A percentile compares a stretch with the other conserved stretches of the same genome.
phyloP scores from a whole-genome alignment of 805 yeast genomes.

The Barnettozyma salicaria region DNA sequence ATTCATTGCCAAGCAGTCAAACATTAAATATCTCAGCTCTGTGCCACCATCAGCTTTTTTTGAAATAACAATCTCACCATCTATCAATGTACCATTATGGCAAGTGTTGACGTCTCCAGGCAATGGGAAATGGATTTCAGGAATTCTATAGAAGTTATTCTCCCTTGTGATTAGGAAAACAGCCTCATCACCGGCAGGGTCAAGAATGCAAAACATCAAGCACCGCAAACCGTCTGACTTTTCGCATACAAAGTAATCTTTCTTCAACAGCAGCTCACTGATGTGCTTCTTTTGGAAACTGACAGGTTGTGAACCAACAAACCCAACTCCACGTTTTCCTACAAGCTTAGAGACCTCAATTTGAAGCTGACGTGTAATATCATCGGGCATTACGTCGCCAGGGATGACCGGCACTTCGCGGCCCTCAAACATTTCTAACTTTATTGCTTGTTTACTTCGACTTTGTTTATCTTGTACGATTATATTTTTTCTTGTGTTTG shows the following conservation, averaged over 20 bases:
- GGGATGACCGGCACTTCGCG: slow-evolving; percentile 78
- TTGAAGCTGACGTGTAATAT: slow-evolving; percentile 61
- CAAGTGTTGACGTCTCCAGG: slow-evolving; percentile 45
- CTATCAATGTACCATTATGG: slow-evolving; percentile 85
- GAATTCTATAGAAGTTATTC: slow-evolving; percentile 77
- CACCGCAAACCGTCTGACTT: slow-evolving; percentile 92
- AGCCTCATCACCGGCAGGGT: slow-evolving; percentile 77
- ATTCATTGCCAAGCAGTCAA: slow-evolving; percentile 85
- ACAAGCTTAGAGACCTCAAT: slow-evolving; percentile 60
- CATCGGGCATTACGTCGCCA: slow-evolving; percentile 71
- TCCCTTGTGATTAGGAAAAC: slow-evolving; percentile 85
- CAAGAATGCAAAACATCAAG: slow-evolving; percentile 57
- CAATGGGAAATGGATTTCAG: slow-evolving; percentile 78
- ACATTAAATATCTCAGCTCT: slow-evolving; percentile 76
- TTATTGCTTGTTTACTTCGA: too few species aligned
- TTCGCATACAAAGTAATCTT: slow-evolving; percentile 92
- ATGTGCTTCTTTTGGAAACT: slow-evolving; percentile 78
- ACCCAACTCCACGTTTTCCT: slow-evolving; percentile 44
- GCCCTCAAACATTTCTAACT: slow-evolving; percentile 17
- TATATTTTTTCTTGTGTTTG: too few species aligned
- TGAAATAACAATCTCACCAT: slow-evolving; percentile 88
- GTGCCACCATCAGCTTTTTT: slow-evolving; percentile 50
- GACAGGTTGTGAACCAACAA: slow-evolving; percentile 95
- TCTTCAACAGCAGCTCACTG: slow-evolving; percentile 47
- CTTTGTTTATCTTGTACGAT: too few species aligned